These are phyloP conservation scores for Pythium myriotylum DNA, from an alignment of 352 stramenopile genomes.

Conservation along the genomic window DNA sequence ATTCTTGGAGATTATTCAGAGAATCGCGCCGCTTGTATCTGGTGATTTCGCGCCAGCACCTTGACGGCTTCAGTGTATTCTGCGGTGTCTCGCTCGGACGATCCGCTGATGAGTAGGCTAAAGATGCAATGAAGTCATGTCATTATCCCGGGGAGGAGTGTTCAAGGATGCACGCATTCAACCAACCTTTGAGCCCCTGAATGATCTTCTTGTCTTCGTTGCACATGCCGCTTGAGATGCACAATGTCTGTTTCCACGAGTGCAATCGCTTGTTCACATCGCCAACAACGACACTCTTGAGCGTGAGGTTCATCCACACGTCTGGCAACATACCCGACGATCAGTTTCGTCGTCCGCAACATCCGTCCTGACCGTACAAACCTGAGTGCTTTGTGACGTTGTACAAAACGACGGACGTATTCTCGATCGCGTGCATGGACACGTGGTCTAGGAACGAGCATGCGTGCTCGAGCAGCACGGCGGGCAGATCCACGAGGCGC, in stretches of 20 bases:
- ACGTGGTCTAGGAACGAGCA: slow-evolving; percentile 59
- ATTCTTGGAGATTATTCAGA: slow-evolving; percentile 35
- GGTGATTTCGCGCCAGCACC: slow-evolving; percentile 63
- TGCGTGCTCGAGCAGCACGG: slow-evolving; percentile 49
- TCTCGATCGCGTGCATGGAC: slow-evolving; percentile 54
- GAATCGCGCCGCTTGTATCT: slow-evolving; percentile 30
- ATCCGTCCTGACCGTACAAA: slow-evolving; percentile 23
- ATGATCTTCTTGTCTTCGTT: slow-evolving; percentile 46
- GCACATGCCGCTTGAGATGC: slow-evolving; percentile 38
- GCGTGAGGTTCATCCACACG: slow-evolving; percentile 42
- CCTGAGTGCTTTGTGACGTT: slow-evolving; percentile 42
- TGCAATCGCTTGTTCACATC: slow-evolving; percentile 8
- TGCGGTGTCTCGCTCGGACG: slow-evolving; percentile 27
- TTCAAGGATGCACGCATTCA: no score
- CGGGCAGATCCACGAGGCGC: slow-evolving; percentile 38
- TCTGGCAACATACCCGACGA: slow-evolving; percentile 29
- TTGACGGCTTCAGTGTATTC: slow-evolving; percentile 71
- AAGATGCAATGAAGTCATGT: not conserved
- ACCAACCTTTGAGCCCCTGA: slow-evolving; percentile 32
- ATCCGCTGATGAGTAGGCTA: slow-evolving; percentile 33
- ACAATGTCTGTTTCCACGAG: slow-evolving; percentile 59
- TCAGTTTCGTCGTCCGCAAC: not conserved
- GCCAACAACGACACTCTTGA: slow-evolving; percentile 32
- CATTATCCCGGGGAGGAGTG: no score
- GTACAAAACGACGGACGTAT: slow-evolving; percentile 37